A percentile compares a stretch with the other conserved stretches of the same genome.
Conservation (phyloP, 495 filamentous ascomycete species). For the Polyplosphaeria fusca region DNA sequence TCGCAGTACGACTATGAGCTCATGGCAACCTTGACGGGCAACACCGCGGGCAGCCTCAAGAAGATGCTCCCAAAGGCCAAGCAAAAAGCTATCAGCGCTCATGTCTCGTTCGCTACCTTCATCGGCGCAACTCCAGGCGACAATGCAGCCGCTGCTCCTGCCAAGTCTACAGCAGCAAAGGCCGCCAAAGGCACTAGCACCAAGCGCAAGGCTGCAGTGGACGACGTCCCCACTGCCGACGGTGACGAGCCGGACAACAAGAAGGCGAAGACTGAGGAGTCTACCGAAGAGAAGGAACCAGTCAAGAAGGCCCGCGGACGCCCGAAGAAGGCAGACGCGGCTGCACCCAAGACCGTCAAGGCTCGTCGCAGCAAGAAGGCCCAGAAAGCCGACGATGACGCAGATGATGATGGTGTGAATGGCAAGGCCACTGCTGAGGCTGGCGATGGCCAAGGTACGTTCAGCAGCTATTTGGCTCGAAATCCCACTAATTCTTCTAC, state of each 20-base stretch:
- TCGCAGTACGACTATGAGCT: conserved; percentile 19
- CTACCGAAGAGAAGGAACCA: background rate
- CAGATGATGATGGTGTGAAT: too few species aligned
- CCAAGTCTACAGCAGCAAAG: conserved; percentile 3
- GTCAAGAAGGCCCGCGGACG: background rate
- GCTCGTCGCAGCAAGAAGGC: background rate
- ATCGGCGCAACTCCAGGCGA: background rate
- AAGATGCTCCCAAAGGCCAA: conserved; percentile 19
- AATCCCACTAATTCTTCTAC: too few species aligned
- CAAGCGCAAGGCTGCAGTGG: conserved; percentile 9
- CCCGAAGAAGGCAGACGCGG: background rate
- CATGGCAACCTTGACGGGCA: conserved; percentile 22
- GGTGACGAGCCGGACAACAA: background rate
- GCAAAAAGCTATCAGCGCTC: conserved; percentile 9
- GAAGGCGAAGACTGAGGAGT: conserved; percentile 1
- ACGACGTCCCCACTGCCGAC: background rate
- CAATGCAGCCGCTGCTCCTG: background rate
- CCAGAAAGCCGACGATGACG: background rate
- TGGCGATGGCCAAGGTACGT: too few species aligned
- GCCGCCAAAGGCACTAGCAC: background rate
- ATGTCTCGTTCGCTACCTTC: conserved; percentile 14
- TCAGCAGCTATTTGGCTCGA: too few species aligned
- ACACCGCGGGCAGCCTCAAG: conserved; percentile 23
- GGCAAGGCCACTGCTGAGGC: too few species aligned
- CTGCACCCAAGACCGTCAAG: too few species aligned